Conservation (phyloP, 306 rosid genomes). For the Echinosophora koreensis region DNA sequence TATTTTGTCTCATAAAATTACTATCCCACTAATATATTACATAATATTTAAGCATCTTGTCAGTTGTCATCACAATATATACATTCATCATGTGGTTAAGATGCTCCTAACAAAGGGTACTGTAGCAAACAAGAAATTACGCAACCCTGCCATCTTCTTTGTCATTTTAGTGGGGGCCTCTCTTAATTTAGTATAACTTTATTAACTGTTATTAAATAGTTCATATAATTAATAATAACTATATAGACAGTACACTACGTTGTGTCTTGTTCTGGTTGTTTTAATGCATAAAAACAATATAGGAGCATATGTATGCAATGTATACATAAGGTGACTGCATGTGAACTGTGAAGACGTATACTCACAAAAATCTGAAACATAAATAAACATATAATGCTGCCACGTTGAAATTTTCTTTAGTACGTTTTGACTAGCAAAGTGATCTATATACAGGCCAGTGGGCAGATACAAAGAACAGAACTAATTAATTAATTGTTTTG, state of each 20-base stretch:
- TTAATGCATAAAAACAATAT: constrained; percentile 42
- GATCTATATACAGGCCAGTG: neutral
- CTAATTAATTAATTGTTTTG: neutral
- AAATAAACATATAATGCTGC: neutral
- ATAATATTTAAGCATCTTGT: constrained; percentile 38
- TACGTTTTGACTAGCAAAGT: constrained; percentile 34
- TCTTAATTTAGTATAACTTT: constrained; percentile 20
- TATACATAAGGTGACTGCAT: constrained; percentile 39
- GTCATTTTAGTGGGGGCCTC: constrained; percentile 49
- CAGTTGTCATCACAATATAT: constrained; percentile 34
- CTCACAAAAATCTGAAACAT: neutral
- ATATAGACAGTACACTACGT: constrained; percentile 45
- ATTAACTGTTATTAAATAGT: constrained; percentile 7
- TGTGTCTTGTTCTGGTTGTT: constrained; percentile 46
- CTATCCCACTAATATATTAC: neutral
- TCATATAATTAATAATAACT: constrained; percentile 41
- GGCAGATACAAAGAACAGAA: constrained; percentile 38
- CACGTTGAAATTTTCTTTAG: constrained; percentile 41
- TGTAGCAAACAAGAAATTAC: constrained; percentile 44
- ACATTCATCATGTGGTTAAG: constrained; percentile 43
- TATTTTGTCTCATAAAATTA: constrained; percentile 31
- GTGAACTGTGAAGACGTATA: constrained; percentile 40
- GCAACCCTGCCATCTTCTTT: constrained; percentile 20
- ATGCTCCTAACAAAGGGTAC: constrained; percentile 44
- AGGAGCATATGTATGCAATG: constrained; percentile 34